Evolutionary conservation across 371 early-diverging fungal genomes (phyloP).

Genomic region (Apophysomyces ossiformis): DNA sequence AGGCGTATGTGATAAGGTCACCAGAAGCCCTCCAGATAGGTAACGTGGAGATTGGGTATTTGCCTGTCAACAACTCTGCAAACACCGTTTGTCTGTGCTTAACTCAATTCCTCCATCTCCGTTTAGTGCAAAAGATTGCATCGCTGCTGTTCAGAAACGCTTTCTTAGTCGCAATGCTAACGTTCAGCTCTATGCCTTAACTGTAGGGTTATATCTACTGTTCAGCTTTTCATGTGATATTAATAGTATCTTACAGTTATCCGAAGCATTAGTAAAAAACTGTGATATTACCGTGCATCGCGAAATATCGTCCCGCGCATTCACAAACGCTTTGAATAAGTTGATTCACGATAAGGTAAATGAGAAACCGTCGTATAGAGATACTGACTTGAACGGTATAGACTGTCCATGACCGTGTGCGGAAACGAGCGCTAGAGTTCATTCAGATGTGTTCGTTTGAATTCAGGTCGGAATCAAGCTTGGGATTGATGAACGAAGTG

Average conservation of each 20-base stretch:
- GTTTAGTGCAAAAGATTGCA: slow-evolving; percentile 70
- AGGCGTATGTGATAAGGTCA: slow-evolving; percentile 86
- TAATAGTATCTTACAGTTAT: slow-evolving; percentile 43
- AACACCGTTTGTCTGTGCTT: neutral
- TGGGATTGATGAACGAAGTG: slow-evolving; percentile 89
- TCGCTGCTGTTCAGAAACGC: slow-evolving; percentile 77
- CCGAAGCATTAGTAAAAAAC: slow-evolving; percentile 91
- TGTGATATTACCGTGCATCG: slow-evolving; percentile 80
- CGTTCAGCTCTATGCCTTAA: slow-evolving; percentile 78
- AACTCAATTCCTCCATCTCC: slow-evolving; percentile 2
- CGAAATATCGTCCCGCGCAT: slow-evolving; percentile 86
- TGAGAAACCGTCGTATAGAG: neutral
- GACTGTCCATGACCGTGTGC: slow-evolving; percentile 77
- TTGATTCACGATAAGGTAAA: slow-evolving; percentile 74
- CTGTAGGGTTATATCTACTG: slow-evolving; percentile 46
- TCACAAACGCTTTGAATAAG: slow-evolving; percentile 81
- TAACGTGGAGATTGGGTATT: slow-evolving; percentile 20
- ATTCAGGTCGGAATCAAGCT: slow-evolving; percentile 78
- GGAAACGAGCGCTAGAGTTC: slow-evolving; percentile 79
- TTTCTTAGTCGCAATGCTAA: slow-evolving; percentile 83
- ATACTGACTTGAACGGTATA: slow-evolving; percentile 20
- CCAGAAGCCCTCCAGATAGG: slow-evolving; percentile 54
- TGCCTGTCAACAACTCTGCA: slow-evolving; percentile 18
- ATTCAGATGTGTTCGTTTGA: slow-evolving; percentile 92
- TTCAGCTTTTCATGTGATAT: neutral